Evolutionary conservation across 306 rosid species (phyloP).

Genomic region (Trifolium pratense): DNA sequence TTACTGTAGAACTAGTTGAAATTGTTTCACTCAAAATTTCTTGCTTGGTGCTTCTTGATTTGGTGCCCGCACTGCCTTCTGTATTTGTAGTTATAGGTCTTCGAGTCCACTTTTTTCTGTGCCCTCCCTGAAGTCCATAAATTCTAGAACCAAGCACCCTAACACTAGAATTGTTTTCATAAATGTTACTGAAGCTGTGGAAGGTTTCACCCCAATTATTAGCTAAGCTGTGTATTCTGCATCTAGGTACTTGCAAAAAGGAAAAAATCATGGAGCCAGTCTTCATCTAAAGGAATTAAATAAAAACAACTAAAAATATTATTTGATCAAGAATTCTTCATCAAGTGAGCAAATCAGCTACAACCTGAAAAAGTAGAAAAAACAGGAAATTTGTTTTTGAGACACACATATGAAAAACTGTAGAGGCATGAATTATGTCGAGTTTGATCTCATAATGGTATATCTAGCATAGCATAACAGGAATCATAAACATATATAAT

Average conservation of each 20-base stretch:
- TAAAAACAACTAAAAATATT: constrained; percentile 27
- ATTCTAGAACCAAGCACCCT: constrained; percentile 54
- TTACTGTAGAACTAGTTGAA: constrained; percentile 53
- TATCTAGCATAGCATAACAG: constrained; percentile 24
- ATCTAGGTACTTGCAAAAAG: constrained; percentile 70
- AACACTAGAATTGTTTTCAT: constrained; percentile 48
- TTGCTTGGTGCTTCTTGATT: constrained; percentile 53
- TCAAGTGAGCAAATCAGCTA: constrained; percentile 43
- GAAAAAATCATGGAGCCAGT: constrained; percentile 69
- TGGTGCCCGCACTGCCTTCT: constrained; percentile 58
- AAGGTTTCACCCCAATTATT: constrained; percentile 64
- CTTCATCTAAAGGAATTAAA: constrained; percentile 64
- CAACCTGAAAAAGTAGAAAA: constrained; percentile 52
- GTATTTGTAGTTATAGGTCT: constrained; percentile 71
- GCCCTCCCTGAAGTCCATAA: constrained; percentile 64
- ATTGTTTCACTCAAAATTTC: constrained; percentile 62
- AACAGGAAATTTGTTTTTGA: neutral
- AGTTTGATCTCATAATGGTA: constrained; percentile 15
- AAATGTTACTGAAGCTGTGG: constrained; percentile 51
- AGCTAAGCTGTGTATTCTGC: constrained; percentile 59
- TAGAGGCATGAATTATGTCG: constrained; percentile 9
- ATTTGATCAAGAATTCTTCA: constrained; percentile 40
- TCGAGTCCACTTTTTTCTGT: constrained; percentile 69
- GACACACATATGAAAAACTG: neutral
- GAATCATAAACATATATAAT: constrained; percentile 3